Percentiles rank a stretch among this genome's conserved stretches.
Conservation (phyloP, 192 early-diverging fungal genomes). For the Entomortierella lignicola region DNA sequence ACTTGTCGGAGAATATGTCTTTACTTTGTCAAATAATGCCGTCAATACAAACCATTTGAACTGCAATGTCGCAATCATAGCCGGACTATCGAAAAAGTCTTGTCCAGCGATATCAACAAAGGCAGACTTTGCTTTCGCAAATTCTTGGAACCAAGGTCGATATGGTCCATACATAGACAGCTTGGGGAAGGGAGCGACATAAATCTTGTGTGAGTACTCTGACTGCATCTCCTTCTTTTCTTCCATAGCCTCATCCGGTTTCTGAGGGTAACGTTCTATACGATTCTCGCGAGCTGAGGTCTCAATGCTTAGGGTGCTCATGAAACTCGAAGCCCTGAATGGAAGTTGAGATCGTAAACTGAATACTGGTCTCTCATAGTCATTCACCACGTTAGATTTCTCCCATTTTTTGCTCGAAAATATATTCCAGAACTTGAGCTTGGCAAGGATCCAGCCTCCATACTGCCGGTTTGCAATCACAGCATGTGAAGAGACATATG, state of each 20-base stretch:
- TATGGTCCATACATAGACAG: slow-evolving; percentile 51
- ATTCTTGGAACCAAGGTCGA: slow-evolving; percentile 12
- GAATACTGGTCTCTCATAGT: slow-evolving; percentile 42
- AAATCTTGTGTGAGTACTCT: slow-evolving; percentile 37
- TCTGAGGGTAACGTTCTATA: slow-evolving; percentile 12
- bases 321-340: slow-evolving; percentile 20
- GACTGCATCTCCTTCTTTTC: slow-evolving; percentile 18
- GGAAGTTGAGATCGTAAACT: slow-evolving; percentile 43
- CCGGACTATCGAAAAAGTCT: slow-evolving; percentile 51
- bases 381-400: slow-evolving; percentile 47
- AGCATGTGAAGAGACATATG: slow-evolving; percentile 44
- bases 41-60: slow-evolving; percentile 32
- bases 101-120: slow-evolving; percentile 50
- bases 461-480: slow-evolving; percentile 42
- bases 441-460: slow-evolving; percentile 6
- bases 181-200: slow-evolving; percentile 50
- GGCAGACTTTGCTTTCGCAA: slow-evolving; percentile 18
- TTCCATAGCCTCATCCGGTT: slow-evolving; percentile 4
- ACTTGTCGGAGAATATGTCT: not conserved
- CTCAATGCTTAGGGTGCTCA: slow-evolving; percentile 22
- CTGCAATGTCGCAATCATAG: slow-evolving; percentile 44
- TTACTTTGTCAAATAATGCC: not conserved
- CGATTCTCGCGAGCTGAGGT: slow-evolving; percentile 27
- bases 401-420: slow-evolving; percentile 13
- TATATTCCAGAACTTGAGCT: slow-evolving; percentile 40